Evolutionary conservation across 805 yeast genomes (phyloP), one percentile per base, ranked within the genome.

Genomic region (Hyphopichia homilentoma): DNA sequence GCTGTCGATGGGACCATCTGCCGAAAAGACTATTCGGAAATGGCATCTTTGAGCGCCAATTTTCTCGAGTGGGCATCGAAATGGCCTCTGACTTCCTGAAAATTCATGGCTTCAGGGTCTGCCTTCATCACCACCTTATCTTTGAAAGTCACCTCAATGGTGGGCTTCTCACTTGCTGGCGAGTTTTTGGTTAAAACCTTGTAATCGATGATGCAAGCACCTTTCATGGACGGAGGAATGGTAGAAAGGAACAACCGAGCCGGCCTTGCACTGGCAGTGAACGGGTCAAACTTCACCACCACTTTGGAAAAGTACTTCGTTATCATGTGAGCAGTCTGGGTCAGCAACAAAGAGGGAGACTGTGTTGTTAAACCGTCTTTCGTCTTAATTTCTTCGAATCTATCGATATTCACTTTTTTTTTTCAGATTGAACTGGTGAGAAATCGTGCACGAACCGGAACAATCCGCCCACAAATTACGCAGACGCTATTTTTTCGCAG

Each of bases 301-400:
- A 87, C 86, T 43, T 78, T 77, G 21, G 88, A 70, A 64, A 90
- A 86, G 62, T 83, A 89, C 60, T 86, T 87, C 24, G 97, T 90
- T 50, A 89, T 84, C 97, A 89, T 89, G 19, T 15, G 33, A 5
- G 31, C 37, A 34, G 27, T 6, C n/a, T 27, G 17, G 13, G 16
- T 9, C 11, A 7, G 13, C 13, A n/a, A 7, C 11, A 7, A n/a
- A 7, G 27, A 9, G 12, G 13, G 7, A 15, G 11, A 24, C 14
- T n/a, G 27, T 24, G 13, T 9, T 7, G 7, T 8, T n/a, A 7
- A 7, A 24, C 11, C 22, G 11, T 20, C 22, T 20, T 20, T 20
- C 22, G 11, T 20, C 22, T 8, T 8, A 20, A 20, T 20, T 11
- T 20, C 11, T 20, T 20, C 7, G 11, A 21, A 21, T 21, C 11